Evolutionary conservation across 352 stramenopile species (phyloP).

Genomic region (Phytophthora megakarya): DNA sequence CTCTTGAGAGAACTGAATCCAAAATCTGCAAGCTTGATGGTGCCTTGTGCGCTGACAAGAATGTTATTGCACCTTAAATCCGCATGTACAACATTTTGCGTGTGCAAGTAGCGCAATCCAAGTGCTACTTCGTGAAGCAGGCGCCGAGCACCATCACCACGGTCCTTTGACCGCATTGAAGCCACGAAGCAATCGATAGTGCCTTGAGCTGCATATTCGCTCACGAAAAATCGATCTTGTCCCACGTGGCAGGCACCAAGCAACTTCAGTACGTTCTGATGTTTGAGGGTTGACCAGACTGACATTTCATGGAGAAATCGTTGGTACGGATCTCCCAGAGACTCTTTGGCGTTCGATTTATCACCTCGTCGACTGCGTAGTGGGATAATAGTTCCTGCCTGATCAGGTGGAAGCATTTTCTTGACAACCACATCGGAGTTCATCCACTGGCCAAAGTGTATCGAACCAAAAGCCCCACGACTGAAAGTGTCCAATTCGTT

Average conservation of each 20-base stretch:
- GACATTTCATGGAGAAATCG: slow-evolving; percentile 29
- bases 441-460: slow-evolving; percentile 40
- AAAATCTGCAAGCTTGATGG: slow-evolving; percentile 38
- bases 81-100: slow-evolving; percentile 32
- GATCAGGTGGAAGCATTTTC: slow-evolving; percentile 20
- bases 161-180: slow-evolving; percentile 10
- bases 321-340: slow-evolving; percentile 5
- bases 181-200: slow-evolving; percentile 29
- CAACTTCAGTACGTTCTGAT: slow-evolving; percentile 36
- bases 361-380: slow-evolving; percentile 9
- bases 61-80: slow-evolving; percentile 39
- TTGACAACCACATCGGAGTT: slow-evolving; percentile 36
- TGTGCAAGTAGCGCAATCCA: slow-evolving; percentile 38
- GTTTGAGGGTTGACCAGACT: slow-evolving; percentile 33
- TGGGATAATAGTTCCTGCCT: slow-evolving; percentile 2
- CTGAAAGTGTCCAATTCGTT: slow-evolving; percentile 27
- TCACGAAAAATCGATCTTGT: slow-evolving; percentile 25
- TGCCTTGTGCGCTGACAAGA: slow-evolving; percentile 25
- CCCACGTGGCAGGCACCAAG: slow-evolving; percentile 36
- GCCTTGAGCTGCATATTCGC: slow-evolving; percentile 27
- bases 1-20: slow-evolving; percentile 28
- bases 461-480: slow-evolving; percentile 28
- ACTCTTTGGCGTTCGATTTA: slow-evolving; percentile 17
- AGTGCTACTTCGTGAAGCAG: slow-evolving; percentile 31
- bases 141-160: slow-evolving; percentile 14